Evolutionary conservation across 75 land plant genomes (phyloP).

Genomic region (Selaginella tamariscina): DNA sequence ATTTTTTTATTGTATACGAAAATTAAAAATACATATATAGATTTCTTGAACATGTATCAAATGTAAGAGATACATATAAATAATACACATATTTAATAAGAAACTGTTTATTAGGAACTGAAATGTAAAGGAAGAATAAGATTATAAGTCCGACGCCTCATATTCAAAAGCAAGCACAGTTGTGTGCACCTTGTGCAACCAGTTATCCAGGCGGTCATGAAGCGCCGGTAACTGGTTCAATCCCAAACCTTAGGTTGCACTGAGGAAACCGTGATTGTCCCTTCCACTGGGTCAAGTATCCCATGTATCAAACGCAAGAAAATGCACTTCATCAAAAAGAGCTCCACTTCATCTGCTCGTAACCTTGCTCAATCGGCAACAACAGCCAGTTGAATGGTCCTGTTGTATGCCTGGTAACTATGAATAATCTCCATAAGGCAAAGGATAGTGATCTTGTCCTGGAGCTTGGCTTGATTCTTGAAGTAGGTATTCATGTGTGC

Average conservation of each 20-base stretch:
- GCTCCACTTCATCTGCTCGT: slow-evolving; percentile 78
- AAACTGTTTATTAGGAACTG: no score
- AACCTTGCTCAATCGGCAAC: slow-evolving; percentile 84
- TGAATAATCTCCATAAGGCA: slow-evolving; percentile 93
- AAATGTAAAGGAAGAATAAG: no score
- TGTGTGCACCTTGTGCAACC: slow-evolving; percentile 83
- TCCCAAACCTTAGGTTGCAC: slow-evolving; percentile 94
- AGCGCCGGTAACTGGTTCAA: slow-evolving; percentile 78
- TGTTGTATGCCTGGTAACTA: slow-evolving; percentile 88
- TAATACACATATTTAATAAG: no score
- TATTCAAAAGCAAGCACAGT: slow-evolving; percentile 87
- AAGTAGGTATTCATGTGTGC: slow-evolving; percentile 74
- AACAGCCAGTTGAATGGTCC: slow-evolving; percentile 72
- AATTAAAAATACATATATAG: no score
- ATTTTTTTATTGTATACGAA: no score
- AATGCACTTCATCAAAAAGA: slow-evolving; percentile 89
- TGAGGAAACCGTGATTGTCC: slow-evolving; percentile 90
- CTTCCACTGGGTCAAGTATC: slow-evolving; percentile 97
- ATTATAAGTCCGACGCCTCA: slow-evolving; percentile 92
- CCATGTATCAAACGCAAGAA: slow-evolving; percentile 97
- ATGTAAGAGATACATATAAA: no score
- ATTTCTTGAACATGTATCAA: no score
- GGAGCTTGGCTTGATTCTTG: slow-evolving; percentile 68
- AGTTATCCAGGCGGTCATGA: slow-evolving; percentile 62
- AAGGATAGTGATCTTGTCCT: slow-evolving; percentile 92